Percentiles rank a stretch among this genome's conserved stretches.
These are phyloP conservation scores for Podaxis sp. DNA, from an alignment of 768 basidiomycete species.

Conservation along the genomic window DNA sequence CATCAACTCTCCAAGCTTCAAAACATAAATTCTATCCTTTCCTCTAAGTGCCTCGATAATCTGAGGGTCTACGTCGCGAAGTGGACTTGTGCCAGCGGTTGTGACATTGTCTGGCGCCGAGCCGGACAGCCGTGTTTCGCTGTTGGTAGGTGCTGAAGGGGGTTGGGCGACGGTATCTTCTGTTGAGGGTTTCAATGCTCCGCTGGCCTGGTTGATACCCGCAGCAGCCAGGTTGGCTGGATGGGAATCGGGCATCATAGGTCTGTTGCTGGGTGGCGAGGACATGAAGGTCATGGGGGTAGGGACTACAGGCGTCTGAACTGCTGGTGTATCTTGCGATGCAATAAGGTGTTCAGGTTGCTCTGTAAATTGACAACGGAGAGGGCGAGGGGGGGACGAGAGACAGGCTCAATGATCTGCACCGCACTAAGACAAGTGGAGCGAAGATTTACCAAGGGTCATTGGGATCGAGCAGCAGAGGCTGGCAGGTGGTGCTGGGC, in stretches of 20 bases:
- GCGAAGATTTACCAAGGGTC: conserved; percentile 9
- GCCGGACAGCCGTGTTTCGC: not conserved
- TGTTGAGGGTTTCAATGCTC: not conserved
- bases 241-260: conserved; percentile 14
- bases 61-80: conserved; percentile 63
- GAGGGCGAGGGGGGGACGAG: not conserved
- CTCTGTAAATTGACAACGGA: conserved; percentile 6
- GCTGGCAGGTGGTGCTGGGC: not conserved
- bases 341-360: conserved; percentile 6
- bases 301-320: conserved; percentile 4
- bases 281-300: conserved; percentile 13
- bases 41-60: conserved; percentile 82
- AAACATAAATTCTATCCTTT: conserved; percentile 84
- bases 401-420: conserved; percentile 10
- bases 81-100: conserved; percentile 1
- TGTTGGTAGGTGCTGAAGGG: not conserved
- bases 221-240: conserved; percentile 7
- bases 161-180: conserved; percentile 9
- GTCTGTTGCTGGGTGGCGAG: conserved; percentile 1
- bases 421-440: conserved; percentile 13
- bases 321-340: not conserved
- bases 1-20: conserved; percentile 86
- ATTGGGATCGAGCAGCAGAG: not conserved
- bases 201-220: not conserved
- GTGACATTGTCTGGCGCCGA: conserved; percentile 4